Conservation (phyloP, 176 grass and related monocot species). For the Carex parvula region DNA sequence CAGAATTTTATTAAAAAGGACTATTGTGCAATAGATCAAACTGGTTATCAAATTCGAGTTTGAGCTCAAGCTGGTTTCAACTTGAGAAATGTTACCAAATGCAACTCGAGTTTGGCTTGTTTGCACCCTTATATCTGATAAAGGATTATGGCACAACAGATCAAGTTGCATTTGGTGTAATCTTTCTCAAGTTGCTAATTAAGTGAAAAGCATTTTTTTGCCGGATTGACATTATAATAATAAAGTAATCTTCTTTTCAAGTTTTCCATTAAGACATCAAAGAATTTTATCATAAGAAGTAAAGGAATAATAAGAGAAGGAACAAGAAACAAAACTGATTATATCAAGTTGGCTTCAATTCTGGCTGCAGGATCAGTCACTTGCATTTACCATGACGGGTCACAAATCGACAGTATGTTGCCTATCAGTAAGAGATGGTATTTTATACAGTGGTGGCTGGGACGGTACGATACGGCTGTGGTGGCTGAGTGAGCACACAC, state of each 20-base stretch:
- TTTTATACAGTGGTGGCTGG: conserved; percentile 97
- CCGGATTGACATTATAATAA: background rate
- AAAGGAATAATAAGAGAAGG: background rate
- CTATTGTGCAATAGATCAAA: no score
- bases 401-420: conserved; percentile 91
- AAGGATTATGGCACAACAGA: background rate
- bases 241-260: background rate
- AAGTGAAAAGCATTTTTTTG: background rate
- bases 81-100: background rate
- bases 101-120: background rate
- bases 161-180: background rate
- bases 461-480: conserved; percentile 83
- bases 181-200: background rate
- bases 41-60: no score
- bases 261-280: background rate
- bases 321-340: background rate
- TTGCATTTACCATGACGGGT: conserved; percentile 72
- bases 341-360: conserved; percentile 27
- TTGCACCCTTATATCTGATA: background rate
- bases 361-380: conserved; percentile 74
- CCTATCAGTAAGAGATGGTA: conserved; percentile 59
- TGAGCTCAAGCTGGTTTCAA: background rate
- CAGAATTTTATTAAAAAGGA: no score
- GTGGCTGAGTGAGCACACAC: conserved; percentile 91
- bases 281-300: background rate